Evolutionary conservation across 1,284 basidiomycete genomes (phyloP).

Genomic region (Cryptococcus sp.): DNA sequence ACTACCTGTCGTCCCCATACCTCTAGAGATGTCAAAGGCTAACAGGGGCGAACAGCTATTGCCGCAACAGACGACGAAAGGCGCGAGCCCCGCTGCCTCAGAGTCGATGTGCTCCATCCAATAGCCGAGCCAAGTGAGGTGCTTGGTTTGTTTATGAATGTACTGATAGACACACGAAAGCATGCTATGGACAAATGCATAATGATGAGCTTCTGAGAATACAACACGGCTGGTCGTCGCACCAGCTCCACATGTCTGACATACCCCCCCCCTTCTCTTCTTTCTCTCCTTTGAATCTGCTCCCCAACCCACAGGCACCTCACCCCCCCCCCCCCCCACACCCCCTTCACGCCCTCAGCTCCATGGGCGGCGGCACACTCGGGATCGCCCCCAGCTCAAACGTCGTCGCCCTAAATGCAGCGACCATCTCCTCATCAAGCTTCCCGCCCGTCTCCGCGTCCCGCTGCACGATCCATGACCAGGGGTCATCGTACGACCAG

Average conservation of each 20-base stretch:
- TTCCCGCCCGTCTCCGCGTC: constrained; percentile 5
- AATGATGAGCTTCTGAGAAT: background rate
- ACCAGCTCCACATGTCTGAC: no score
- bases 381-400: constrained; percentile 74
- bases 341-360: constrained; percentile 49
- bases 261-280: background rate
- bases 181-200: no score
- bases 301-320: no score
- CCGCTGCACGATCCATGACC: constrained; percentile 28
- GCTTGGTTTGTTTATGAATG: no score
- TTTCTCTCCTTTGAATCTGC: background rate
- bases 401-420: constrained; percentile 60
- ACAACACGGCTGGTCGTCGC: background rate
- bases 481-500: constrained; percentile 45
- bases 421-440: constrained; percentile 51
- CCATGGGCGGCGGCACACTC: constrained; percentile 70
- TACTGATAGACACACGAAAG: no score
- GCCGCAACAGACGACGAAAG: constrained; percentile 8
- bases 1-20: no score
- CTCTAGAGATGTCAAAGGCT: no score
- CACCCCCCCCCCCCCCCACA: background rate
- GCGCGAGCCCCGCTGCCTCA: background rate
- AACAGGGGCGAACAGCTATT: constrained; percentile 3
- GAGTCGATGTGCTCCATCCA: constrained; percentile 10
- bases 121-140: background rate